Base-by-base conservation (phyloP, 805 yeast species). In the Pichia deserticola region DNA sequence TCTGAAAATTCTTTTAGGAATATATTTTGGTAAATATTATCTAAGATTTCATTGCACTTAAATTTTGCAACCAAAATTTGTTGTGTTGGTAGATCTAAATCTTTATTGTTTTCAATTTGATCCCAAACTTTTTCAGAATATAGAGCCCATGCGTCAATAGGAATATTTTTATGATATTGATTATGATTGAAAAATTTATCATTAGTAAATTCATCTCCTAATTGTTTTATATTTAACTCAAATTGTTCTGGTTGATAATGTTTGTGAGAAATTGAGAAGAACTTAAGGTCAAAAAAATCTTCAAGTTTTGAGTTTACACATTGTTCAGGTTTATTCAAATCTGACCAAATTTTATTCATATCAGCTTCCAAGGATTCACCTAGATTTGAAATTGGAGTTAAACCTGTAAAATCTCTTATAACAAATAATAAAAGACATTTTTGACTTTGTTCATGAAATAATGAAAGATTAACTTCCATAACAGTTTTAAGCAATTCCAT, bases 401-500 rank as follows among this genome's bases (percentile, higher is more conserved):
- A 77, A 2, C 97, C 97, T 27, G 89, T 75, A 65, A 86, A 90
- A 67, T 93, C 99, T 61, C 99, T 79, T 47, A 93, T 85, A 32
- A 93, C 98, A 70, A 93, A 90, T 54, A 93, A 69, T 38, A 88
- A 62, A 40, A 87, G 71, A 40, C 86, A 83, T 59, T 84, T 72
- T 52, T 66, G 63, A 38, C 71, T 74, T 41, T 78, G 73, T 47
- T 78, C 72, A 44, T 90, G 92, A 66, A 93, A 93, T 36, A 93
- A 71, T 2, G 93, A 78, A 56, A 93, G 70, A 65, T 93, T 92
- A 34, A 93, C 99, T 63, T 93, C 99, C 68, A 93, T 89, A 4
- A 93, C 99, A 0, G 99, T 93, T 63, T 90, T 90, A 57, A 93
- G 73, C 42, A 93, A 71, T 1, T 93, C 98, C 96, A 93, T 86